phyloP scores from a whole-genome alignment of 768 basidiomycete genomes.

The Hygrocybe punicea region DNA sequence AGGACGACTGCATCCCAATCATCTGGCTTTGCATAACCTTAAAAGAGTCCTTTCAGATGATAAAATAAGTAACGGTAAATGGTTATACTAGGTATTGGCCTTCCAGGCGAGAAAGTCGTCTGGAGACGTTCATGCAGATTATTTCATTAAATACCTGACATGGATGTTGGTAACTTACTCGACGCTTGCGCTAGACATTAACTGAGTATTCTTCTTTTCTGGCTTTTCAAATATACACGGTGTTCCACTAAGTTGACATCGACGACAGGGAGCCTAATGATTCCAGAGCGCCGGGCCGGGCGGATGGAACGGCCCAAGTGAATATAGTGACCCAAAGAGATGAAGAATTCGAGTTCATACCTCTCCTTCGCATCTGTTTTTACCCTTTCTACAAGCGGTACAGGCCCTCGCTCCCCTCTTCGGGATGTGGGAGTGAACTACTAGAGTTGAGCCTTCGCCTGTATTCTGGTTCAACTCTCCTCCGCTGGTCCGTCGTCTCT shows the following conservation, averaged over 20 bases:
- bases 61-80: neutral
- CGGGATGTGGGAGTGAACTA: constrained; percentile 57
- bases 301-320: constrained; percentile 64
- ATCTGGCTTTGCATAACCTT: constrained; percentile 92
- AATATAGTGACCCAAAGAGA: constrained; percentile 40
- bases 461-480: constrained; percentile 29
- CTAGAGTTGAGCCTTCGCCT: constrained; percentile 32
- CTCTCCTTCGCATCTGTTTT: constrained; percentile 93
- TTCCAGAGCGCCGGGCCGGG: constrained; percentile 58
- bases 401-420: constrained; percentile 89
- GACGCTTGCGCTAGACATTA: constrained; percentile 59
- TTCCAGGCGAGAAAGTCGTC: constrained; percentile 79
- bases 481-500: constrained; percentile 53
- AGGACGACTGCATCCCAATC: constrained; percentile 89
- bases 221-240: constrained; percentile 88
- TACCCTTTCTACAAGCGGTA: constrained; percentile 85
- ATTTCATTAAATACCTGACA: constrained; percentile 1
- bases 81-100: constrained; percentile 73
- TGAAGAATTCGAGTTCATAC: constrained; percentile 42
- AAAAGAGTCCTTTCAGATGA: neutral
- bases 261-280: constrained; percentile 80
- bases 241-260: constrained; percentile 78
- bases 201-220: constrained; percentile 73
- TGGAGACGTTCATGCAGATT: constrained; percentile 32
- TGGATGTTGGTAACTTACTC: constrained; percentile 52